Evolutionary conservation across 495 filamentous ascomycete genomes (phyloP).

Genomic region (Platismatia glauca): DNA sequence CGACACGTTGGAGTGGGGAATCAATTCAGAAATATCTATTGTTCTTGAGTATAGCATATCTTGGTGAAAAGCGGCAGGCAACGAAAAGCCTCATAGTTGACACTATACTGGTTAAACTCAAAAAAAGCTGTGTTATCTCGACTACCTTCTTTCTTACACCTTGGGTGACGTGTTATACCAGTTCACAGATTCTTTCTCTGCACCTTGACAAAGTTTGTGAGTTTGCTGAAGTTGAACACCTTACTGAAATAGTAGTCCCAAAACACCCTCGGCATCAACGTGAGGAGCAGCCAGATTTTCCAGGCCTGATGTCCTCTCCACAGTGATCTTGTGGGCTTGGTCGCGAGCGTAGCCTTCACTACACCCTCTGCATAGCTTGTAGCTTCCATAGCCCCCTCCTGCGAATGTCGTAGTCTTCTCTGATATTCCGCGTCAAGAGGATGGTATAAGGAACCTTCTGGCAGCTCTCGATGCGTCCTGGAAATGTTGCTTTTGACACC

Average conservation of each 20-base stretch:
- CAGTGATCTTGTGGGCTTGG: constrained; percentile 41
- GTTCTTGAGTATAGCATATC: background rate
- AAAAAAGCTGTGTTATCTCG: too few relatives aligned
- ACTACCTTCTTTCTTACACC: too few relatives aligned
- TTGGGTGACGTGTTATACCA: too few relatives aligned
- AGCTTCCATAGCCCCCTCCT: constrained; percentile 45
- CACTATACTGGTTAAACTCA: background rate
- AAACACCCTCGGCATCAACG: constrained; percentile 42
- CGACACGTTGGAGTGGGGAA: too few relatives aligned
- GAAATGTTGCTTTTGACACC: constrained; percentile 53
- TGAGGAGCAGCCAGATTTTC: constrained; percentile 42
- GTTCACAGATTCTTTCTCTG: background rate
- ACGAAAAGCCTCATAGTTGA: background rate
- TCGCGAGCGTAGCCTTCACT: constrained; percentile 44
- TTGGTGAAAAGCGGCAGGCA: background rate
- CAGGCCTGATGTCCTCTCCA: constrained; percentile 43
- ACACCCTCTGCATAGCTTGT: constrained; percentile 48
- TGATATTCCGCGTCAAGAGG: constrained; percentile 45
- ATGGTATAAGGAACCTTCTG: constrained; percentile 41
- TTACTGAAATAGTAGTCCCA: constrained; percentile 16
- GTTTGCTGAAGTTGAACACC: constrained; percentile 28
- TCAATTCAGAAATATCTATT: background rate
- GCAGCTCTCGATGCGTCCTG: constrained; percentile 40
- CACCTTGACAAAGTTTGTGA: background rate
- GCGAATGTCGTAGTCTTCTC: constrained; percentile 46